Evolutionary conservation across 495 filamentous ascomycete species (phyloP).

Genomic region (Podospora anserina): DNA sequence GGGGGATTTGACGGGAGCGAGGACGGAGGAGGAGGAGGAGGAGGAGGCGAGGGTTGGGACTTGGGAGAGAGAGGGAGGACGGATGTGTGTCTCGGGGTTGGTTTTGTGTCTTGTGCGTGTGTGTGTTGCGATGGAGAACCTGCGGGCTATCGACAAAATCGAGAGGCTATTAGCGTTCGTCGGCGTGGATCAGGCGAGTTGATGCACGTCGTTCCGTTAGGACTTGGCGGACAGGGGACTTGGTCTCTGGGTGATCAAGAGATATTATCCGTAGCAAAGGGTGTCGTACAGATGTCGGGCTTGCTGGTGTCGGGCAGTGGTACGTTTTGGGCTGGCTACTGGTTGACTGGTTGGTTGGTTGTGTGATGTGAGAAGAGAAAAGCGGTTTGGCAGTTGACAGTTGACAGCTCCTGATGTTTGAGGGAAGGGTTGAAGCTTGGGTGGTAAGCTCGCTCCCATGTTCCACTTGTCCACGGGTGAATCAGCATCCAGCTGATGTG

Average conservation of each 20-base stretch:
- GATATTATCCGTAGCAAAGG: not conserved
- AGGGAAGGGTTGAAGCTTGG: not conserved
- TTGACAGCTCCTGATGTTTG: not conserved
- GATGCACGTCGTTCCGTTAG: not conserved
- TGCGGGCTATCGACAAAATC: not conserved
- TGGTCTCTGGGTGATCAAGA: not conserved
- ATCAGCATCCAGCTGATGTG: slow-evolving; percentile 29
- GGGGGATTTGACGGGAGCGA: not conserved
- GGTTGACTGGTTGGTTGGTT: not conserved
- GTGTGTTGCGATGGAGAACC: not conserved
- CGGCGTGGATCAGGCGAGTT: not conserved
- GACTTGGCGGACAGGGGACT: not conserved
- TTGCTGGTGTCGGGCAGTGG: not conserved
- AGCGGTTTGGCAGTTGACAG: not conserved
- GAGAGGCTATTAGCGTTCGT: not conserved
- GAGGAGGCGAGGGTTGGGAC: not conserved
- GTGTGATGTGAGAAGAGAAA: not conserved
- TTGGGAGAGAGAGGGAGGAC: not conserved
- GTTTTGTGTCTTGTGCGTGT: not conserved
- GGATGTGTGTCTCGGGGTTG: not conserved
- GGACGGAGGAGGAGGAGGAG: not conserved
- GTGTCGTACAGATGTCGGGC: not conserved
- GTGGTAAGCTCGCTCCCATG: slow-evolving; percentile 14
- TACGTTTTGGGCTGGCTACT: not conserved
- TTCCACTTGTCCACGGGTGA: slow-evolving; percentile 14